These are phyloP conservation scores for Alternaria viburni DNA, from an alignment of 2,329 filamentous ascomycete genomes.

Conservation along the genomic window DNA sequence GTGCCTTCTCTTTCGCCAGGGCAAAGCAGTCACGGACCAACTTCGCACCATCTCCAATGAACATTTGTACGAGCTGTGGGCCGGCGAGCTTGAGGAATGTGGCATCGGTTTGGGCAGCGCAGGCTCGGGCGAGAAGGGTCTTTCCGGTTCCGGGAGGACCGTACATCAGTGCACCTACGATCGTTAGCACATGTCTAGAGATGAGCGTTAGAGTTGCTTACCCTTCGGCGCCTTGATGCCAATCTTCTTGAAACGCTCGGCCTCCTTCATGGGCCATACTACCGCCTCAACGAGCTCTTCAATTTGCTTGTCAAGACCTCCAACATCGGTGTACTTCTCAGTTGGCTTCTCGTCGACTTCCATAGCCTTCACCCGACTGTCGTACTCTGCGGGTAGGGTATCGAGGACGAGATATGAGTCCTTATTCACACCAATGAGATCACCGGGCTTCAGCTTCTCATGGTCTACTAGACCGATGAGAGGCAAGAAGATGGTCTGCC, in stretches of 20 bases:
- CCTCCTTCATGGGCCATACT: slow-evolving; percentile 99
- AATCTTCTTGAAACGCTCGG: slow-evolving; percentile 98
- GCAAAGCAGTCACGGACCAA: slow-evolving; percentile 97
- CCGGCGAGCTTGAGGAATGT: slow-evolving; percentile 98
- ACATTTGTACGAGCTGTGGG: slow-evolving; percentile 98
- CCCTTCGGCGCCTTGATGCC: slow-evolving; percentile 99
- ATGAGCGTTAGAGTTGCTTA: slow-evolving; percentile 53
- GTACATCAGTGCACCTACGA: slow-evolving; percentile 89
- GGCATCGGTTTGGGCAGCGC: slow-evolving; percentile 95
- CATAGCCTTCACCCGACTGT: slow-evolving; percentile 99
- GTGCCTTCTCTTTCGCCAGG: slow-evolving; percentile 96
- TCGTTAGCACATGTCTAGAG: slow-evolving; percentile 9
- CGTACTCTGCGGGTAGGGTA: slow-evolving; percentile 95
- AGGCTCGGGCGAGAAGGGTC: slow-evolving; percentile 90
- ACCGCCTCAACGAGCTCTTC: slow-evolving; percentile 98
- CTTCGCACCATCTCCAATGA: slow-evolving; percentile 98
- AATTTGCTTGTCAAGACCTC: slow-evolving; percentile 97
- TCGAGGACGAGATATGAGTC: slow-evolving; percentile 98
- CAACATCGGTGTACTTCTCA: slow-evolving; percentile 98
- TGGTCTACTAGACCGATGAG: slow-evolving; percentile 97
- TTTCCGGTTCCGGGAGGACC: slow-evolving; percentile 90
- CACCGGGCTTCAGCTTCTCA: slow-evolving; percentile 90
- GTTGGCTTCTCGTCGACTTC: slow-evolving; percentile 99
- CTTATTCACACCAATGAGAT: slow-evolving; percentile 98
- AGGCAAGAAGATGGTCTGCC: slow-evolving; percentile 97